Base-by-base conservation (phyloP, 768 basidiomycete species). In the Suillus clintonianus region DNA sequence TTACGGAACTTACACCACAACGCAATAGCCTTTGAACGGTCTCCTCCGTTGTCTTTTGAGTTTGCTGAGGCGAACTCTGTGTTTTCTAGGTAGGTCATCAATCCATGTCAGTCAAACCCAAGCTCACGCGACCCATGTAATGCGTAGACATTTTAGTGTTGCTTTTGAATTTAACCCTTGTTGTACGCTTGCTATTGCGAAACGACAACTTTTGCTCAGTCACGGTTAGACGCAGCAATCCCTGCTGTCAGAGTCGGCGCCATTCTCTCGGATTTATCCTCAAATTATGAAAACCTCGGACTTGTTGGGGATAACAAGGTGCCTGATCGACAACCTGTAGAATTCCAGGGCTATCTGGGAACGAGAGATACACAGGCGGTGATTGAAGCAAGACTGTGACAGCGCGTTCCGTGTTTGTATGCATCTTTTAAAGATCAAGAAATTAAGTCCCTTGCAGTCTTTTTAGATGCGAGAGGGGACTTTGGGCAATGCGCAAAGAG, bases 381-480 rank as follows among this genome's bases (percentile, higher is more conserved):
- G 2, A 64, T 71, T 19, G 36, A 48, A 9, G 41, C 69, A 5
- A 62, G 68, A n/a, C n/a, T n/a, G n/a, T n/a, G n/a, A 32, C 19
- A 64, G 22, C 41, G 55, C 32, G 74, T 90, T 90, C 4, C 79
- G 87, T 17, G 69, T 80, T 53, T 82, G 78, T 48, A 85, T 88
- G 69, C 64, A 84, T 76, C 24, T 37, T 42, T 14, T 22, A 41
- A 45, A 13, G 17, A 24, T 62, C 39, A 9, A 9, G 51, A 24
- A 6, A 7, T 10, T 56, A 47, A 41, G 45, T 14, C 51, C 55
- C 39, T 45, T 54, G 69, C 10, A 61, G 39, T 51, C 45, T 65
- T 37, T 50, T 0, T 65, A 91, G 89, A 70, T 86, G 27, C 71
- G 77, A n/a, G 73, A 77, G 27, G 69, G 4, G 90, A 92, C 66